Percentiles rank a stretch among this genome's conserved stretches.
Evolutionary conservation across 352 stramenopile genomes (phyloP).

Genomic region (Globisporangium perplexum): DNA sequence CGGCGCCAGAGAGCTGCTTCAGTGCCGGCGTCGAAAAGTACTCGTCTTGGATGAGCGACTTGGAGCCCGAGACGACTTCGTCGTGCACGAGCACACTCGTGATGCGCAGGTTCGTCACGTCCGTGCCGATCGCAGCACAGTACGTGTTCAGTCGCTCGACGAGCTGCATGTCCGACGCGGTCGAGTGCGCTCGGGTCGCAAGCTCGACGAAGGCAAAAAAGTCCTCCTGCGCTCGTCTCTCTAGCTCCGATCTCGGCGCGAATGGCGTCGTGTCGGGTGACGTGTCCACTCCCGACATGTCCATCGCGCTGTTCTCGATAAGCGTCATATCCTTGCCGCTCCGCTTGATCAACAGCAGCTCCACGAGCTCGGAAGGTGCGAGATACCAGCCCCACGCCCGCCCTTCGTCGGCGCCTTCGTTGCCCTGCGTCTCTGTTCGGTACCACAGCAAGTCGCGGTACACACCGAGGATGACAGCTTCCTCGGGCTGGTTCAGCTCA

Average conservation of each 20-base stretch:
- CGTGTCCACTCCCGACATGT: slow-evolving; percentile 42
- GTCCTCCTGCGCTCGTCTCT: slow-evolving; percentile 36
- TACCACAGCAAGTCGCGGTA: slow-evolving; percentile 95
- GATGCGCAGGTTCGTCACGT: slow-evolving; percentile 76
- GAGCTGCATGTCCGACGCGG: slow-evolving; percentile 74
- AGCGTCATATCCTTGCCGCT: slow-evolving; percentile 84
- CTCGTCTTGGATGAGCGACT: slow-evolving; percentile 52
- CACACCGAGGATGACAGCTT: slow-evolving; percentile 93
- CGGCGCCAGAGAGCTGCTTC: slow-evolving; percentile 47
- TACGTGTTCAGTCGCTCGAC: slow-evolving; percentile 82
- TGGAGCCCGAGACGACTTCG: slow-evolving; percentile 10
- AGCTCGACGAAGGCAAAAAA: slow-evolving; percentile 62
- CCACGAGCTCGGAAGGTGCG: slow-evolving; percentile 88
- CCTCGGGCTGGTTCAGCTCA: slow-evolving; percentile 94
- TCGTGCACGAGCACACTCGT: slow-evolving; percentile 48
- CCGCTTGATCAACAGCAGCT: slow-evolving; percentile 74
- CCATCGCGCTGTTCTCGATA: slow-evolving; percentile 72
- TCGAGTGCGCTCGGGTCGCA: slow-evolving; percentile 54
- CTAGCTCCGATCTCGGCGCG: slow-evolving; percentile 33
- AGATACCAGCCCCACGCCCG: slow-evolving; percentile 95
- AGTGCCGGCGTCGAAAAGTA: slow-evolving; percentile 69
- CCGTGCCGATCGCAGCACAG: slow-evolving; percentile 73
- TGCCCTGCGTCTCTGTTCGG: slow-evolving; percentile 93
- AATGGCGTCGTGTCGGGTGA: slow-evolving; percentile 34
- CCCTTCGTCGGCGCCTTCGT: slow-evolving; percentile 91